Conservation (phyloP, 352 stramenopile species). For the Phytophthora lateralis region DNA sequence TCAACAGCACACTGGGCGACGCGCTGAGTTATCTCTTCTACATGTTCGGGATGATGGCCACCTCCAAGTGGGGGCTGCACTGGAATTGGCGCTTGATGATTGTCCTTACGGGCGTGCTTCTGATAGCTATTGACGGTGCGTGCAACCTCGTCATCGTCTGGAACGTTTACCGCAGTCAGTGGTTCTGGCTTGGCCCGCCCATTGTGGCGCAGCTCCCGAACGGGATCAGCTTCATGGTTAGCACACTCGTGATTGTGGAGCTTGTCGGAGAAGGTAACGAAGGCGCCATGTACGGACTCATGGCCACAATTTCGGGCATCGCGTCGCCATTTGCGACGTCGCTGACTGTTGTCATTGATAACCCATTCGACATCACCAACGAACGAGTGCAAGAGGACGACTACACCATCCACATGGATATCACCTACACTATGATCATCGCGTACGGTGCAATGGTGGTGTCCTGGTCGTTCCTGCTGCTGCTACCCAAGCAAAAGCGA, state of each 20-base stretch:
- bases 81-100: constrained; percentile 55
- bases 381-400: constrained; percentile 37
- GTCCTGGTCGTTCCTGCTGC: constrained; percentile 38
- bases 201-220: constrained; percentile 42
- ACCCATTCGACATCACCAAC: constrained; percentile 43
- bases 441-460: constrained; percentile 39
- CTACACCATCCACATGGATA: constrained; percentile 40
- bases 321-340: constrained; percentile 42
- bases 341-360: constrained; percentile 41
- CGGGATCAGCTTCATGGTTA: constrained; percentile 49
- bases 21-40: constrained; percentile 36
- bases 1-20: constrained; percentile 38
- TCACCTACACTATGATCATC: constrained; percentile 56
- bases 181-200: constrained; percentile 49
- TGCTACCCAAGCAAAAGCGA: constrained; percentile 47
- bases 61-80: constrained; percentile 43
- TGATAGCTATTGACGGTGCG: constrained; percentile 35
- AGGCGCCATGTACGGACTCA: constrained; percentile 51
- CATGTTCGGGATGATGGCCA: constrained; percentile 40
- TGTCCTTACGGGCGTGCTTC: constrained; percentile 26
- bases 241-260: constrained; percentile 46
- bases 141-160: constrained; percentile 45
- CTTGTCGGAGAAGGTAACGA: constrained; percentile 50
- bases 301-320: constrained; percentile 49
- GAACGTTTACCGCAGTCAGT: constrained; percentile 47